phyloP scores from a whole-genome alignment of 441 rosid species.

The Pelargonium cotyledonis region DNA sequence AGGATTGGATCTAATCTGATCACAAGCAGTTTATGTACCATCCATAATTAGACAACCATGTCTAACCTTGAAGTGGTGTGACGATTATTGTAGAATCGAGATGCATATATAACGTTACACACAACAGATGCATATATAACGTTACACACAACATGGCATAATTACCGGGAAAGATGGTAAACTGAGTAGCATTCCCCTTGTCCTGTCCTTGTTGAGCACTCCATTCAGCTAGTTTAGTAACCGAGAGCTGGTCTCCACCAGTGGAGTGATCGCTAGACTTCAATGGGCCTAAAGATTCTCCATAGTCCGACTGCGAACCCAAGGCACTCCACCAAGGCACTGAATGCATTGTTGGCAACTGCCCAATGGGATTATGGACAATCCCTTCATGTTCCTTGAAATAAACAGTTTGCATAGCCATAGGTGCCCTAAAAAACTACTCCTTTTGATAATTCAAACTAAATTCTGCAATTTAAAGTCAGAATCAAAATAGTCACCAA shows the following conservation, averaged over 20 bases:
- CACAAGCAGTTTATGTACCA: not conserved
- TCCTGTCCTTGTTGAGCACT: constrained; percentile 29
- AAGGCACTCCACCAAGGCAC: constrained; percentile 59
- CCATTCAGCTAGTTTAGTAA: constrained; percentile 29
- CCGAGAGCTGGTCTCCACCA: constrained; percentile 26
- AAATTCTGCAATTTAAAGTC: constrained; percentile 33
- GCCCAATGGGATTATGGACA: constrained; percentile 38
- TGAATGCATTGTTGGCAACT: constrained; percentile 37
- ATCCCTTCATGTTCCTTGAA: constrained; percentile 60
- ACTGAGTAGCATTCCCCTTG: constrained; percentile 40
- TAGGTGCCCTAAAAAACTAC: constrained; percentile 26
- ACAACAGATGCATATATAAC: constrained; percentile 9
- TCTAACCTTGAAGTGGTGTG: not conserved
- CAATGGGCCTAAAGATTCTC: constrained; percentile 37
- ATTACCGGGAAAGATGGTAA: constrained; percentile 59
- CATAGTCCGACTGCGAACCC: constrained; percentile 44
- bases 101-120: constrained; percentile 7
- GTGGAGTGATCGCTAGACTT: constrained; percentile 32
- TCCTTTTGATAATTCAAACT: constrained; percentile 20
- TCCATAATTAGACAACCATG: not conserved
- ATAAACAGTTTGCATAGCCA: constrained; percentile 70
- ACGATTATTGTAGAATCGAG: not conserved
- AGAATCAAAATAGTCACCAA: constrained; percentile 5
- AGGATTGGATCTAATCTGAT: not conserved
- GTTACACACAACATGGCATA: constrained; percentile 2